Percentiles rank a stretch among this genome's conserved stretches.
Conservation (phyloP, 768 basidiomycete species). For the Suillus subalutaceus region DNA sequence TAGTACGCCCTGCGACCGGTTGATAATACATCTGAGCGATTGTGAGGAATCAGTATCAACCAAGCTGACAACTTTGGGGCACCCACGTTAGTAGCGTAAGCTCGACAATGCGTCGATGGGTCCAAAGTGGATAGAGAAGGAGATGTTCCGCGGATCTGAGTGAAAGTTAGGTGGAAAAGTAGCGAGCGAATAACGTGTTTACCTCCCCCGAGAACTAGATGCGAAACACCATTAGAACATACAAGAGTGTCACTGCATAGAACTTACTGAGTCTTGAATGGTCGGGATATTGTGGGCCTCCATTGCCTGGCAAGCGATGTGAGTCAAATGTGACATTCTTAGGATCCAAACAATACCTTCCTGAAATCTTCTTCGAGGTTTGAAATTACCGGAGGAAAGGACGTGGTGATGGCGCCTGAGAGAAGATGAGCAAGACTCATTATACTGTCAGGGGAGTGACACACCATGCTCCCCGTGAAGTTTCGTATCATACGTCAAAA, state of each 20-base stretch:
- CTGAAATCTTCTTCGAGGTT: background rate
- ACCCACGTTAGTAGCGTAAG: background rate
- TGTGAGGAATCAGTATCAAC: background rate
- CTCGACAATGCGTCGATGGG: background rate
- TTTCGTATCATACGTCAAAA: background rate
- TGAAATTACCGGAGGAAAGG: background rate
- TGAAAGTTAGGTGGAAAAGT: background rate
- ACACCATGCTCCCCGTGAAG: background rate
- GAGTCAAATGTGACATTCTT: background rate
- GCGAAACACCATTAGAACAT: background rate
- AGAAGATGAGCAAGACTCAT: background rate
- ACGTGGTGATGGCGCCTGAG: background rate
- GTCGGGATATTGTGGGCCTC: background rate
- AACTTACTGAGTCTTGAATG: background rate
- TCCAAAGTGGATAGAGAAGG: background rate
- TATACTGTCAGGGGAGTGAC: background rate
- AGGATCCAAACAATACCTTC: background rate
- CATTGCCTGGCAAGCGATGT: background rate
- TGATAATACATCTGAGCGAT: conserved; percentile 25
- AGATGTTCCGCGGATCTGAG: background rate
- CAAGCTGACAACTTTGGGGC: background rate
- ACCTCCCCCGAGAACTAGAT: background rate
- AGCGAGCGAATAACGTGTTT: background rate
- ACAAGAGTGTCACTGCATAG: background rate
- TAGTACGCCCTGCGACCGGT: conserved; percentile 27